Evolutionary conservation across 139 green algal species (phyloP).

Genomic region (Volvox africanus): DNA sequence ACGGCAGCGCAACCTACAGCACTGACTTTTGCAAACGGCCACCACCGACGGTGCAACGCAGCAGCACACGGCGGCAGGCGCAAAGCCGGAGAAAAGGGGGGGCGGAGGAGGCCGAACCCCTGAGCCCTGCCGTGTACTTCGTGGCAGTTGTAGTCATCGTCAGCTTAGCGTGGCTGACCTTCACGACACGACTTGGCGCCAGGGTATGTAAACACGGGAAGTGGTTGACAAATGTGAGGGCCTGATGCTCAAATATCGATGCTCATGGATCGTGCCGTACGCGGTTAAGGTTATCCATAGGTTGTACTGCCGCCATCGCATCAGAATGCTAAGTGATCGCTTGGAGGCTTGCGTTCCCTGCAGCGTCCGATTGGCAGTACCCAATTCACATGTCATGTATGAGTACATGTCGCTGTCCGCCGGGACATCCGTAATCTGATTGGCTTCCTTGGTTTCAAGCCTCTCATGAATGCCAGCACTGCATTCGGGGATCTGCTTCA

Average conservation of each 20-base stretch:
- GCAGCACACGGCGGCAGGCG: neutral
- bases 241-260: neutral
- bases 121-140: conserved; percentile 25
- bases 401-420: no score
- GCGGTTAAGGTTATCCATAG: neutral
- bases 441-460: neutral
- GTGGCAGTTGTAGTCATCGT: neutral
- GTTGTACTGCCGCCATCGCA: neutral
- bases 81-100: neutral
- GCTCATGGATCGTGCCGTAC: neutral
- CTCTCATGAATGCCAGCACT: neutral
- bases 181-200: conserved; percentile 2
- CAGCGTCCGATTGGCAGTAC: no score
- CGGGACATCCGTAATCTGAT: neutral
- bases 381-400: no score
- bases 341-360: neutral
- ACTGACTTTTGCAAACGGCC: conserved; percentile 14
- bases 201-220: neutral
- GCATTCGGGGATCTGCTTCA: neutral
- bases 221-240: neutral
- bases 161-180: neutral
- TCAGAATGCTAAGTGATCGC: neutral
- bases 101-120: neutral
- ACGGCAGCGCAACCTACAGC: conserved; percentile 3
- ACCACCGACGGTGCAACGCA: neutral